phyloP scores from a whole-genome alignment of 148 eudicot genomes.

The Limonium bicolor region DNA sequence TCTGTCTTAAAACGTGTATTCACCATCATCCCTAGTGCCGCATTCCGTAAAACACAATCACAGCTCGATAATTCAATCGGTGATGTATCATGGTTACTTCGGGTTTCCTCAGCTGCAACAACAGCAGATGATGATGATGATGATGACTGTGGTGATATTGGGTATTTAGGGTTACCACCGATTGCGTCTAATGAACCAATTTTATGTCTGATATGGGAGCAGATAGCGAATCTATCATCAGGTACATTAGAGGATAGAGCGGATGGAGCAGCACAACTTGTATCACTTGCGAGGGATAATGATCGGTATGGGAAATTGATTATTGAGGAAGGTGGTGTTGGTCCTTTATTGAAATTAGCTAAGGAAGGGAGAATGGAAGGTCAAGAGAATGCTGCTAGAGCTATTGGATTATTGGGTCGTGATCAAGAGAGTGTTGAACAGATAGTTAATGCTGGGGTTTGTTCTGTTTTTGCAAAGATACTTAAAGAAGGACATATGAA shows the following conservation, averaged over 20 bases:
- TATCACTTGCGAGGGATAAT: slow-evolving; percentile 58
- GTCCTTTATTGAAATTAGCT: slow-evolving; percentile 43
- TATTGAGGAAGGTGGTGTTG: slow-evolving; percentile 85
- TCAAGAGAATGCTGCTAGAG: slow-evolving; percentile 78
- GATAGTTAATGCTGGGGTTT: slow-evolving; percentile 65
- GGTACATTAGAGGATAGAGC: slow-evolving; percentile 42
- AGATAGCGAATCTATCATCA: slow-evolving; percentile 52
- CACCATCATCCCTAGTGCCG: slow-evolving; percentile 51
- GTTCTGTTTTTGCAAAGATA: slow-evolving; percentile 57
- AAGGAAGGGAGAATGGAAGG: slow-evolving; percentile 77
- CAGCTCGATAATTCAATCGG: slow-evolving; percentile 72
- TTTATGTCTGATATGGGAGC: slow-evolving; percentile 79
- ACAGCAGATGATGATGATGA: slow-evolving; percentile 39
- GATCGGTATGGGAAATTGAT: slow-evolving; percentile 75
- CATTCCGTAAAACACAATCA: slow-evolving; percentile 32
- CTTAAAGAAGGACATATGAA: slow-evolving; percentile 83
- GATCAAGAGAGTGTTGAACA: slow-evolving; percentile 70
- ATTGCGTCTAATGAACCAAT: slow-evolving; percentile 94
- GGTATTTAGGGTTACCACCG: slow-evolving; percentile 69
- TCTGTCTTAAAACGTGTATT: slow-evolving; percentile 44
- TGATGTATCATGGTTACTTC: slow-evolving; percentile 70
- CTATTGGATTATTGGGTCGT: slow-evolving; percentile 54
- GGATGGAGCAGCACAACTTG: slow-evolving; percentile 73
- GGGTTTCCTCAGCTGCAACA: no score
- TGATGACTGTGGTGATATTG: slow-evolving; percentile 46